A percentile compares a stretch with the other conserved stretches of the same genome.
phyloP scores from a whole-genome alignment of 495 filamentous ascomycete species.

The Rhypophila decipiens region DNA sequence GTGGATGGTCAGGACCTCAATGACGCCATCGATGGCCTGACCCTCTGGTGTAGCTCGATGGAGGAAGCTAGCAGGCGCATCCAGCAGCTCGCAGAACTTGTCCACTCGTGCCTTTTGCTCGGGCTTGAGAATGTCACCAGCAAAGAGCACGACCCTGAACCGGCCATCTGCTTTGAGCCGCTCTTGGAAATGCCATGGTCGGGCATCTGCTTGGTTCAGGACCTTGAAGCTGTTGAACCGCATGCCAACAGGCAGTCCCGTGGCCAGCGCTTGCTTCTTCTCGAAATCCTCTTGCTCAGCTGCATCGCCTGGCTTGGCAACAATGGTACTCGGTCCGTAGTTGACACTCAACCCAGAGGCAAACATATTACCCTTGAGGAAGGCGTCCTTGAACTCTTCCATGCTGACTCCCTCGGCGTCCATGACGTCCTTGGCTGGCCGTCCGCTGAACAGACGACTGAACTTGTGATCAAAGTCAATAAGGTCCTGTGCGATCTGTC shows the following conservation, averaged over 20 bases:
- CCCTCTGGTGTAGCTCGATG: slow-evolving; percentile 37
- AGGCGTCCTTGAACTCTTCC: slow-evolving; percentile 39
- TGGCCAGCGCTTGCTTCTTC: slow-evolving; percentile 17
- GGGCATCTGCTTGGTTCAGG: slow-evolving; percentile 52
- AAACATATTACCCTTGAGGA: slow-evolving; percentile 31
- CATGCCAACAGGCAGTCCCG: slow-evolving; percentile 34
- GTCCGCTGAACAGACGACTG: slow-evolving; percentile 39
- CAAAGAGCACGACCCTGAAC: slow-evolving; percentile 61
- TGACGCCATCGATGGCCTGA: slow-evolving; percentile 30
- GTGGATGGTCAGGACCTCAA: slow-evolving; percentile 60
- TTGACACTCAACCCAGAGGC: slow-evolving; percentile 30
- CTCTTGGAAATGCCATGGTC: slow-evolving; percentile 49
- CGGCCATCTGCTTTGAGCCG: slow-evolving; percentile 47
- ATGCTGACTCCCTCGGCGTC: slow-evolving; percentile 38
- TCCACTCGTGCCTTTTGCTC: slow-evolving; percentile 41
- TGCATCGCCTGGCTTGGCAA: slow-evolving; percentile 17
- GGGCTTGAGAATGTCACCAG: slow-evolving; percentile 46
- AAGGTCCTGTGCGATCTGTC: slow-evolving; percentile 62
- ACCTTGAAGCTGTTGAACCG: slow-evolving; percentile 55
- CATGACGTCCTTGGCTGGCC: slow-evolving; percentile 38
- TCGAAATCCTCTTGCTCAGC: slow-evolving; percentile 14
- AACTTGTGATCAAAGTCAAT: slow-evolving; percentile 68
- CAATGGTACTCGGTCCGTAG: slow-evolving; percentile 24
- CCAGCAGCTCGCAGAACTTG: slow-evolving; percentile 36
- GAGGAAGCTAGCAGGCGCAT: slow-evolving; percentile 28